phyloP scores from a whole-genome alignment of 2,329 filamentous ascomycete species.

The Arthroderma uncinatum region DNA sequence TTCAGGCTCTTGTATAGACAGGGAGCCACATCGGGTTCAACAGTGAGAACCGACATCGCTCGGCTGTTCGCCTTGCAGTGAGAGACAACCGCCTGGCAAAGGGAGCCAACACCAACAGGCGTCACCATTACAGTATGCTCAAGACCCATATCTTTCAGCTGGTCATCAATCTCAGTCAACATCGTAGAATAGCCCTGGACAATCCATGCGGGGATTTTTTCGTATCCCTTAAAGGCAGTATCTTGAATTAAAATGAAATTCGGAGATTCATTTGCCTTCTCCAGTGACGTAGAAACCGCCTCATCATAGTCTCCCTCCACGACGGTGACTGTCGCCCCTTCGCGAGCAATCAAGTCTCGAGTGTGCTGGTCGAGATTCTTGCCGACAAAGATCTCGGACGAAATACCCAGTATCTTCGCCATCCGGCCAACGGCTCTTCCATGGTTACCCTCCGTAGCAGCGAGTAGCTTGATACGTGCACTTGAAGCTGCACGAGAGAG shows the following conservation, averaged over 20 bases:
- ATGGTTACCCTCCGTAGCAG: slow-evolving; percentile 67
- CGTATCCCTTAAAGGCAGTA: slow-evolving; percentile 54
- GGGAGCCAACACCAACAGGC: slow-evolving; percentile 61
- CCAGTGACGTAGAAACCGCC: slow-evolving; percentile 42
- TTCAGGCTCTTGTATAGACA: slow-evolving; percentile 42
- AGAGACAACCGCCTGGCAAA: slow-evolving; percentile 56
- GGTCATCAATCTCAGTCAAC: slow-evolving; percentile 55
- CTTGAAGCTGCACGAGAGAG: slow-evolving; percentile 29
- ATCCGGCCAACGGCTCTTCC: slow-evolving; percentile 62
- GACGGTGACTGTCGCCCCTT: slow-evolving; percentile 51
- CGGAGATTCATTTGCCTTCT: slow-evolving; percentile 26
- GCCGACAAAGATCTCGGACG: slow-evolving; percentile 53
- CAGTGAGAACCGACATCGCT: slow-evolving; percentile 45
- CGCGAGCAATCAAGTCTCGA: slow-evolving; percentile 44
- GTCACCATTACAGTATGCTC: slow-evolving; percentile 44
- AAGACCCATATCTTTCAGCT: slow-evolving; percentile 38
- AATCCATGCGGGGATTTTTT: slow-evolving; percentile 59
- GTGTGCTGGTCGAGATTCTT: slow-evolving; percentile 45
- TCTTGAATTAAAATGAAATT: slow-evolving; percentile 55
- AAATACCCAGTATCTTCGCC: slow-evolving; percentile 47
- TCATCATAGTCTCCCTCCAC: slow-evolving; percentile 54
- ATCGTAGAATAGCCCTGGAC: slow-evolving; percentile 69
- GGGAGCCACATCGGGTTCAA: slow-evolving; percentile 57
- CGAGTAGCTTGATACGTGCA: slow-evolving; percentile 40
- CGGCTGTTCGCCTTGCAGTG: slow-evolving; percentile 47